These are phyloP conservation scores for Vitis labrusca DNA, from an alignment of 164 flowering plant species.

Conservation along the genomic window DNA sequence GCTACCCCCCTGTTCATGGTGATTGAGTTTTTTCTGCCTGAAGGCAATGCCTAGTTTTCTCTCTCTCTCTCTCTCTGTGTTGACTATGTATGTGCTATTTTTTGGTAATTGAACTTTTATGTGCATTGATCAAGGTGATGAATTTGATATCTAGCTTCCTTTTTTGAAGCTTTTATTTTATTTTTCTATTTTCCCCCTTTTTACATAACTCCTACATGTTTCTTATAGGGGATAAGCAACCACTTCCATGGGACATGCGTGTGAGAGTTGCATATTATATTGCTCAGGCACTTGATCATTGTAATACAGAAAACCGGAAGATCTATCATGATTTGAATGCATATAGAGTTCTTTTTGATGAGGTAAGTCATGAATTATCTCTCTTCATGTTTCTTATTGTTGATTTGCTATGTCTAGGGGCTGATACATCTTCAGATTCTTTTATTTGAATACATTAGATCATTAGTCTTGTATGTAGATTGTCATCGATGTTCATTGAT, in stretches of 20 bases:
- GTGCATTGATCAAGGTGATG: no score
- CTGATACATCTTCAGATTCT: no score
- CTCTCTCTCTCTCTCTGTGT: neutral
- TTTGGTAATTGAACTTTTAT: neutral
- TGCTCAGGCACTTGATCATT: constrained; percentile 36
- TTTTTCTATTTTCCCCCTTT: neutral
- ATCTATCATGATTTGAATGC: constrained; percentile 39
- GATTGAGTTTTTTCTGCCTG: no score
- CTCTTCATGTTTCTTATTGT: neutral
- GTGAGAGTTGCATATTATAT: constrained; percentile 30
- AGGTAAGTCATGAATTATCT: constrained; percentile 12
- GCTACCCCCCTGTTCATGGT: no score
- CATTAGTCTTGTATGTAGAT: no score
- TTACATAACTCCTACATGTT: neutral
- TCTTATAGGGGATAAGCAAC: constrained; percentile 32
- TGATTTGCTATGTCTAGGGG: neutral
- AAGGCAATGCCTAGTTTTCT: neutral
- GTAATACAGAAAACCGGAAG: constrained; percentile 18
- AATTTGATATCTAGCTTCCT: no score
- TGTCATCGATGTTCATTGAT: no score
- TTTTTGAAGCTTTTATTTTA: neutral
- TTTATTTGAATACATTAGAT: no score
- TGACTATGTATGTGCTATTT: neutral
- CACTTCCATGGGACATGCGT: constrained; percentile 38
- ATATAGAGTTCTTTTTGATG: constrained; percentile 38